These are phyloP conservation scores for Nicotiana noctiflora DNA, from an alignment of 257 asterid genomes.

Conservation along the genomic window DNA sequence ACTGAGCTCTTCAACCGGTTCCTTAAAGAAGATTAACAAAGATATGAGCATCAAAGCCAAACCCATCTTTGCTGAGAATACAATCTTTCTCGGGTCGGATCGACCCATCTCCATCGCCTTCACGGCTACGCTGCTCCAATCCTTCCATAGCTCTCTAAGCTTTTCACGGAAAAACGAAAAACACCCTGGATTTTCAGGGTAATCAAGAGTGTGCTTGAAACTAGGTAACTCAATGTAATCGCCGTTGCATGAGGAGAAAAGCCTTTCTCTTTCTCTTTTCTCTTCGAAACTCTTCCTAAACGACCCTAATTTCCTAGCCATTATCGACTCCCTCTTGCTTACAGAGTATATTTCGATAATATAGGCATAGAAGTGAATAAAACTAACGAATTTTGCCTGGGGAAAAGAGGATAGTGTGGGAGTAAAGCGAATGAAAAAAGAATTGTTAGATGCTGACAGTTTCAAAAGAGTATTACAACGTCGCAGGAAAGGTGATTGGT, in stretches of 20 bases:
- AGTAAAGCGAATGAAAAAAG: neutral
- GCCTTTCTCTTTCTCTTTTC: conserved; percentile 20
- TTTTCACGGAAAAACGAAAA: conserved; percentile 11
- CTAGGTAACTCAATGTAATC: conserved; percentile 19
- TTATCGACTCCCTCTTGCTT: neutral
- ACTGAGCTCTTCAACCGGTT: conserved; percentile 46
- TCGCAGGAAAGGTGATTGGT: neutral
- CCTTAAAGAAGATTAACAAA: conserved; percentile 45
- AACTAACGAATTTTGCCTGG: neutral
- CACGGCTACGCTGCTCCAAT: conserved; percentile 10
- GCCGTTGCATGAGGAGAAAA: conserved; percentile 17
- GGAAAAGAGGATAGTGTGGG: neutral
- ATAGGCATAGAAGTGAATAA: neutral
- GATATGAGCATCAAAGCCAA: conserved; percentile 57
- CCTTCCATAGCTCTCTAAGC: conserved; percentile 15
- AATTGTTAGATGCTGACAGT: neutral
- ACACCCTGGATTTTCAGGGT: conserved; percentile 5
- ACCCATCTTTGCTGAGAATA: conserved; percentile 65
- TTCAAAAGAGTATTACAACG: neutral
- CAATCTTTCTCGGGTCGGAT: conserved; percentile 55
- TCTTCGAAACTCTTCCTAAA: conserved; percentile 29
- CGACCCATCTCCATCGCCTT: conserved; percentile 53
- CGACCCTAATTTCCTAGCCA: conserved; percentile 22
- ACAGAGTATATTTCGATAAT: neutral
- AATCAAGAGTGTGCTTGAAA: neutral